Percentiles rank a stretch among this genome's conserved stretches.
Evolutionary conservation across 495 filamentous ascomycete genomes (phyloP).

Genomic region (Tuber melanosporum): DNA sequence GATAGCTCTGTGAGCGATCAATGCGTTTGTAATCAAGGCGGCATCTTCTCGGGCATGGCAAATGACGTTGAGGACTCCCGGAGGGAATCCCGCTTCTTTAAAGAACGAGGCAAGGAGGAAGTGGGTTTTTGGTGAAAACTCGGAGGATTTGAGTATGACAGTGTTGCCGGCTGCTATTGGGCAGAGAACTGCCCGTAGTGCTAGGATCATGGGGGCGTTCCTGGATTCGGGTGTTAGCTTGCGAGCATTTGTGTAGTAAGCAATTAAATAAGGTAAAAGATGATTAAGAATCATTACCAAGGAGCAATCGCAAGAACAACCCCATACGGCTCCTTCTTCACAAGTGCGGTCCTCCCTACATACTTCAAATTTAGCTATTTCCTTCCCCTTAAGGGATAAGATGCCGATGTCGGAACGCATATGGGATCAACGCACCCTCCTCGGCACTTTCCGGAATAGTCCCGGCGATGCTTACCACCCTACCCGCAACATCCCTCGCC

Average conservation of each 20-base stretch:
- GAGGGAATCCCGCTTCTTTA: conserved; percentile 63
- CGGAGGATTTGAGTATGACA: conserved; percentile 67
- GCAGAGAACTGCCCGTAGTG: conserved; percentile 59
- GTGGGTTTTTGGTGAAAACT: conserved; percentile 68
- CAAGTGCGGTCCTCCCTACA: conserved; percentile 51
- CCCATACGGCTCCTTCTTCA: conserved; percentile 76
- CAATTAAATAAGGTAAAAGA: too few relatives aligned
- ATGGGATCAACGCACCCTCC: conserved; percentile 44
- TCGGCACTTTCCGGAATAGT: conserved; percentile 53
- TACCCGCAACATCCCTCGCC: conserved; percentile 63
- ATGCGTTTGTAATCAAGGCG: conserved; percentile 50
- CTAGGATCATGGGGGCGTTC: conserved; percentile 70
- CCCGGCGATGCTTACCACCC: conserved; percentile 57
- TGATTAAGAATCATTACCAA: conserved; percentile 53
- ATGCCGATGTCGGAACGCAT: background rate
- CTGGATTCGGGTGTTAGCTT: conserved; percentile 42
- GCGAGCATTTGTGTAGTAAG: background rate
- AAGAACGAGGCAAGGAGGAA: conserved; percentile 65
- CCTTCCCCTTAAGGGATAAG: background rate
- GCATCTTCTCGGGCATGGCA: conserved; percentile 51
- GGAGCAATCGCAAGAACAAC: conserved; percentile 77
- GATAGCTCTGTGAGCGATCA: conserved; percentile 53
- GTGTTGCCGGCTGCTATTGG: conserved; percentile 82
- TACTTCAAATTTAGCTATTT: background rate
- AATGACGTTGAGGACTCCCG: conserved; percentile 56